Percentiles rank a stretch among this genome's conserved stretches.
phyloP scores from a whole-genome alignment of 1,284 basidiomycete genomes.

The Moesziomyces aphidis region DNA sequence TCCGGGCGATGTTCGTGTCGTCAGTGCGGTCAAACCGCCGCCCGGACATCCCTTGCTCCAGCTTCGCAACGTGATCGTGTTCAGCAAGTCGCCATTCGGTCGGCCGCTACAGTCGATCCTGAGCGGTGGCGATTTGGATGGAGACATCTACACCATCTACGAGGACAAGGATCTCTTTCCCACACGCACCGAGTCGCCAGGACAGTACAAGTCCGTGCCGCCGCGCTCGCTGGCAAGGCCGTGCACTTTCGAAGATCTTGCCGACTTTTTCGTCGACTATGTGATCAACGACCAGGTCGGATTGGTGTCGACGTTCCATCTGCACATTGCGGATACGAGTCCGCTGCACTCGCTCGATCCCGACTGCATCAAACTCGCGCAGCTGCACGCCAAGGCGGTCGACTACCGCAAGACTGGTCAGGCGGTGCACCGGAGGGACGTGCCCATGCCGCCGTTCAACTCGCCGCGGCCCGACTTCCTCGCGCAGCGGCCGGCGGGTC shows the following conservation, averaged over 20 bases:
- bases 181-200: conserved; percentile 70
- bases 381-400: conserved; percentile 77
- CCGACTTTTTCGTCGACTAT: conserved; percentile 78
- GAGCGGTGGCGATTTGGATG: conserved; percentile 46
- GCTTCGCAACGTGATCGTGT: conserved; percentile 47
- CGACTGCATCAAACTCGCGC: conserved; percentile 75
- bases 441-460: conserved; percentile 23
- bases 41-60: conserved; percentile 30
- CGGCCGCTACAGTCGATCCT: conserved; percentile 47
- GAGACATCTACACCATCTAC: conserved; percentile 70
- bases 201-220: conserved; percentile 72
- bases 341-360: conserved; percentile 72
- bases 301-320: conserved; percentile 73
- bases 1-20: conserved; percentile 46
- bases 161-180: conserved; percentile 71
- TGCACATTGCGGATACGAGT: conserved; percentile 79
- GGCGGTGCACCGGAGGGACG: conserved; percentile 28
- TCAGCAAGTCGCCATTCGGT: conserved; percentile 19
- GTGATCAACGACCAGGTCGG: conserved; percentile 73
- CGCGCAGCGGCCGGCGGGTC: conserved; percentile 18
- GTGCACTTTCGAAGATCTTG: conserved; percentile 76
- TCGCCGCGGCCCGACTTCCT: conserved; percentile 21
- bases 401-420: conserved; percentile 55
- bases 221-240: conserved; percentile 72
- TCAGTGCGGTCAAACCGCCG: conserved; percentile 35